Conservation (phyloP, 495 filamentous ascomycete species). For the Pseudomonodictys pantanalensis region DNA sequence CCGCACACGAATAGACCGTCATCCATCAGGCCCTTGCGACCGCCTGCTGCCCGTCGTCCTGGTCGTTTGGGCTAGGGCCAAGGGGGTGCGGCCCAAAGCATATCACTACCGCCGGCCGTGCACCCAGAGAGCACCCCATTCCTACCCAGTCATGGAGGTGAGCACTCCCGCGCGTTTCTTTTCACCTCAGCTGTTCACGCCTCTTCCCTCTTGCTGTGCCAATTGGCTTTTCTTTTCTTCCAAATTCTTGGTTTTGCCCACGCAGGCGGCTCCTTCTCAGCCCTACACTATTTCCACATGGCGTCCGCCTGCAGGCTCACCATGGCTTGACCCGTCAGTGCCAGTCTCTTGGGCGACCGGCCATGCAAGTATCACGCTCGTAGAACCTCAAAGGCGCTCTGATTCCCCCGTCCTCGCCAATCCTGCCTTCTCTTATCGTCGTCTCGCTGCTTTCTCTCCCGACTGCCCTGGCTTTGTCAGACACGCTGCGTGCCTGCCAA, state of each 20-base stretch:
- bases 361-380: constrained; percentile 31
- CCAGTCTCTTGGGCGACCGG: constrained; percentile 5
- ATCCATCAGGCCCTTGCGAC: neutral
- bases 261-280: constrained; percentile 3
- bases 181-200: constrained; percentile 12
- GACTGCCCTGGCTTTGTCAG: constrained; percentile 12
- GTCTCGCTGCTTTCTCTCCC: neutral
- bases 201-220: neutral
- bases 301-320: constrained; percentile 5
- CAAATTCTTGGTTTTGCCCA: neutral
- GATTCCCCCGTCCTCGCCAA: constrained; percentile 15
- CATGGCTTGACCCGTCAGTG: constrained; percentile 25
- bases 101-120: constrained; percentile 29
- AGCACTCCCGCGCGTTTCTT: constrained; percentile 15
- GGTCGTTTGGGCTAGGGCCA: constrained; percentile 18
- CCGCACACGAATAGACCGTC: constrained; percentile 13
- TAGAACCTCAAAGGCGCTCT: constrained; percentile 31
- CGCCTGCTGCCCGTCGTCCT: neutral
- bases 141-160: constrained; percentile 31
- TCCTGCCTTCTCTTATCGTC: constrained; percentile 8
- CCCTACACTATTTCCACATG: constrained; percentile 13
- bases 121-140: constrained; percentile 11
- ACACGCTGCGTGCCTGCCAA: constrained; percentile 25
- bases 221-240: neutral
- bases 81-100: constrained; percentile 30